Conservation (phyloP, 108 stramenopile genomes). For the Cylindrotheca fusiformis region DNA sequence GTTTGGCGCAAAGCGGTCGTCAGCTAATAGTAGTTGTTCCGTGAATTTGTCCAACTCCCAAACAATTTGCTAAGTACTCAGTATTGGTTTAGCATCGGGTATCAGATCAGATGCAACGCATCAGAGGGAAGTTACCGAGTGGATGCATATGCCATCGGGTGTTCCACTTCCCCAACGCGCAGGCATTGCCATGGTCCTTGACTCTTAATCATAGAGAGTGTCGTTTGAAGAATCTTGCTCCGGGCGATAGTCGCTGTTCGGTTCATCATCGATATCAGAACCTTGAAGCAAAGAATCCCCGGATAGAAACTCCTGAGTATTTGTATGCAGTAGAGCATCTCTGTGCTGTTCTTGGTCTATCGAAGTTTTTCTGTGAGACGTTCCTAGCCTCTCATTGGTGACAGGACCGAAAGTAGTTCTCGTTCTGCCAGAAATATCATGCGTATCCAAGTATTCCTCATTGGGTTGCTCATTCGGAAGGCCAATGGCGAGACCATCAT, state of each 20-base stretch:
- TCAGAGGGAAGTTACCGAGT: too few relatives aligned
- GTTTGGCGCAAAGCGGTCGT: too few relatives aligned
- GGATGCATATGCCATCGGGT: too few relatives aligned
- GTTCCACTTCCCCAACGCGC: too few relatives aligned
- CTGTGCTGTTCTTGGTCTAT: not conserved
- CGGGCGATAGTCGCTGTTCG: not conserved
- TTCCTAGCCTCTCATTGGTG: not conserved
- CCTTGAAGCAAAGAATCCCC: too few relatives aligned
- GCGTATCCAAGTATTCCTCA: not conserved
- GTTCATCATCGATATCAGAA: not conserved
- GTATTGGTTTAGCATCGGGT: too few relatives aligned
- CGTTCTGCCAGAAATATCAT: not conserved
- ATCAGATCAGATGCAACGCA: too few relatives aligned
- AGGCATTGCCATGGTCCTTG: not conserved
- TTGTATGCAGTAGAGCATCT: too few relatives aligned
- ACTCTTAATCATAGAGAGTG: not conserved
- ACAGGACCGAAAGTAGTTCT: not conserved
- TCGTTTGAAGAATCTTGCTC: not conserved
- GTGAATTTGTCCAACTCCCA: too few relatives aligned
- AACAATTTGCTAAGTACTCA: too few relatives aligned
- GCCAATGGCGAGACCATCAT: not conserved
- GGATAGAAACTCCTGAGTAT: too few relatives aligned
- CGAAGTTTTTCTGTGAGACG: not conserved
- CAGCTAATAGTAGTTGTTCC: too few relatives aligned
- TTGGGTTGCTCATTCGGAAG: not conserved